Base-by-base conservation (phyloP, 305 asterid species). In the Plantago lanceolata region DNA sequence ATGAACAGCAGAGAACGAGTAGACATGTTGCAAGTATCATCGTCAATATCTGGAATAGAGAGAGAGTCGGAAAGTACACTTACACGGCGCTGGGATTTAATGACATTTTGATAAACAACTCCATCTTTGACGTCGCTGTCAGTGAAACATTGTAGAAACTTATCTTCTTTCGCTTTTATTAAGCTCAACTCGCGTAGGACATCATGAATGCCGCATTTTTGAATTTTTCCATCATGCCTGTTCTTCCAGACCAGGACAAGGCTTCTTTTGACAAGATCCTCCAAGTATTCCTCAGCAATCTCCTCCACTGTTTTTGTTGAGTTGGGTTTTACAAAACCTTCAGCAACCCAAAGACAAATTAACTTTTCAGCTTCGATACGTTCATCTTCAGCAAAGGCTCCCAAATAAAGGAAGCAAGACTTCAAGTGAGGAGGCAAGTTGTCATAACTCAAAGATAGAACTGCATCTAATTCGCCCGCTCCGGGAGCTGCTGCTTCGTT, bases 171-270 rank as follows among this genome's bases (percentile, higher is more conserved):
- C 40, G 71, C 64, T 17, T 63, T 59, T n/a, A 56, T 19, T 11
- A 53, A 8, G 51, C 75, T 67, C 7, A 75, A n/a, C 37, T 71
- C 57, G 3, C 69, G 26, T 14, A 71, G 19, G 2, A 75, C 54
- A 71, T 75, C 74, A 62, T 71, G 80, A 16, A 71, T 53, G 15
- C 63, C 48, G 48, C 67, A 52, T 6, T 63, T 13, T 55, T 9
- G 67, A 1, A 19, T 15, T 61, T 54, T 59, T 0, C 66, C 48
- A 12, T 63, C 45, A 4, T n/a, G 12, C 8, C 48, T 48, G 40
- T 40, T 6, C 14, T 48, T 47, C 9, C 44, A 29, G 28, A 64
- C 71, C n/a, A n/a, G n/a, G n/a, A 75, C 11, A 14, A 75, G 64
- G 45, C 48, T 63, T 65, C 76, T 75, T 53, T 60, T 40, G 13